phyloP scores from a whole-genome alignment of 305 asterid species.

The Fraxinus greggii region DNA sequence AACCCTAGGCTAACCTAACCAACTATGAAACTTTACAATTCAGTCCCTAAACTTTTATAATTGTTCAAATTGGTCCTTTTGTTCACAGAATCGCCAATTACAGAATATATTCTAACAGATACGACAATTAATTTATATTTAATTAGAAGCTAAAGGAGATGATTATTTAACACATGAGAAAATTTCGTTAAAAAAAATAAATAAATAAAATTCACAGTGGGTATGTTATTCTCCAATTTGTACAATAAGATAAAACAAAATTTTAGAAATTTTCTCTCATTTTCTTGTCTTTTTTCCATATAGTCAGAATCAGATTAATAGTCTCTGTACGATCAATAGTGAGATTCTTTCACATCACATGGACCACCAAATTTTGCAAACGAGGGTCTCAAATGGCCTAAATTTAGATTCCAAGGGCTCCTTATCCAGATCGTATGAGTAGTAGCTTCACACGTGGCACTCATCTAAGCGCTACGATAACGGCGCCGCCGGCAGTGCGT shows the following conservation, averaged over 20 bases:
- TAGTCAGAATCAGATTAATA: background rate
- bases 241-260: too few relatives aligned
- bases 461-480: background rate
- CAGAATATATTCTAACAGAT: too few relatives aligned
- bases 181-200: background rate
- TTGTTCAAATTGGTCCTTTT: too few relatives aligned
- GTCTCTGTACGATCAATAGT: background rate
- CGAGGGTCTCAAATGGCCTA: background rate
- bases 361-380: background rate
- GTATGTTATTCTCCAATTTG: background rate
- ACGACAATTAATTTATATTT: too few relatives aligned
- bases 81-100: too few relatives aligned
- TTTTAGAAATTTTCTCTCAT: background rate
- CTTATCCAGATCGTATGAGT: conserved; percentile 1
- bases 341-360: background rate
- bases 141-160: too few relatives aligned
- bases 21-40: too few relatives aligned
- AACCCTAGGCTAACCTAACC: too few relatives aligned
- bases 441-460: background rate
- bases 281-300: background rate
- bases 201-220: too few relatives aligned
- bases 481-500: background rate
- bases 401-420: background rate
- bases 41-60: too few relatives aligned
- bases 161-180: background rate